phyloP scores from a whole-genome alignment of 2,329 filamentous ascomycete species.

The Trichophyton benhamiae region DNA sequence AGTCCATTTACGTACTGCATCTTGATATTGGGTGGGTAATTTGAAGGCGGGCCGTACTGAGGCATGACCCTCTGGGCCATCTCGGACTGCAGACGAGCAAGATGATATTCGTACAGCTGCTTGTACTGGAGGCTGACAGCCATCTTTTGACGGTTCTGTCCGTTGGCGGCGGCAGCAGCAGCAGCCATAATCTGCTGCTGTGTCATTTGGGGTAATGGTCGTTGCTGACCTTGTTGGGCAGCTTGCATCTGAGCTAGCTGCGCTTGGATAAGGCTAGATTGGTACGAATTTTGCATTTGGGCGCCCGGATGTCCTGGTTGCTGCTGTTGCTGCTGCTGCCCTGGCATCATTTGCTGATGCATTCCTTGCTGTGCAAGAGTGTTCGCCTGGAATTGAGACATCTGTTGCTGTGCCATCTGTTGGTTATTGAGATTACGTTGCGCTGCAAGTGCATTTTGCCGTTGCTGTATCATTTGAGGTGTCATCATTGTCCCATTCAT shows the following conservation, averaged over 20 bases:
- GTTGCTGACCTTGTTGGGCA: conserved; percentile 20
- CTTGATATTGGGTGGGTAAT: conserved; percentile 28
- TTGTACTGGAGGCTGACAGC: conserved; percentile 18
- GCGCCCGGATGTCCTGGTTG: conserved; percentile 16
- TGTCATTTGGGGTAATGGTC: conserved; percentile 21
- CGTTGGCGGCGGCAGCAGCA: conserved; percentile 20
- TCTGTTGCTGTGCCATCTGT: conserved; percentile 12
- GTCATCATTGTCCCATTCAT: conserved; percentile 29
- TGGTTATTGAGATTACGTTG: conserved; percentile 21
- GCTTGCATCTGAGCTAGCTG: conserved; percentile 23
- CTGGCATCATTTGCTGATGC: conserved; percentile 15
- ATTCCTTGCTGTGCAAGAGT: conserved; percentile 13
- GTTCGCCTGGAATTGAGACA: conserved; percentile 13
- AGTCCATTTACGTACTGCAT: conserved; percentile 26
- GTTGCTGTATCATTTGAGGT: conserved; percentile 22
- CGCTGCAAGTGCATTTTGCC: conserved; percentile 24
- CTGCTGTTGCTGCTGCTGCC: conserved; percentile 23
- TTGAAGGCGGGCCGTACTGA: conserved; percentile 28
- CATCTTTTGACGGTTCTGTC: conserved; percentile 12
- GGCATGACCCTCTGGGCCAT: conserved; percentile 26
- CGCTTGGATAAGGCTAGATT: conserved; percentile 27
- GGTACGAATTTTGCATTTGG: conserved; percentile 25
- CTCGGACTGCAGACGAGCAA: conserved; percentile 26
- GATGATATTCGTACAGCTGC: conserved; percentile 26
- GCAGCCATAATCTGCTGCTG: conserved; percentile 29